Conservation (phyloP, 129 eudicot genomes). For the Ambrosia artemisiifolia region DNA sequence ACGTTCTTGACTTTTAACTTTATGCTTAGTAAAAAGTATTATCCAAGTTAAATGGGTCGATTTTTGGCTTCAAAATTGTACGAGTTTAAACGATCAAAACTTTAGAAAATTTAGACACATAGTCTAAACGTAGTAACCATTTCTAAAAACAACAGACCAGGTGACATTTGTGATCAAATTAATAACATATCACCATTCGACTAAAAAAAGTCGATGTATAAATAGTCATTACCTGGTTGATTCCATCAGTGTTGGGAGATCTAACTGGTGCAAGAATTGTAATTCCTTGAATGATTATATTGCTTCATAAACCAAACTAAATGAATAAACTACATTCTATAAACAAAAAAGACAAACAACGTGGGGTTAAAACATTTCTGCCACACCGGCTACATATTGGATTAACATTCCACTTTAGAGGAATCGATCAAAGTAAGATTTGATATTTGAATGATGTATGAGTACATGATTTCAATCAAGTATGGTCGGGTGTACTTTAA, state of each 20-base stretch:
- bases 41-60: not conserved
- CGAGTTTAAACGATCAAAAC: not conserved
- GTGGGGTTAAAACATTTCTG: not conserved
- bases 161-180: not conserved
- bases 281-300: conserved; percentile 67
- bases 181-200: not conserved
- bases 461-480: conserved; percentile 67
- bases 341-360: not conserved
- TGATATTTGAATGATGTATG: conserved; percentile 60
- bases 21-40: not conserved
- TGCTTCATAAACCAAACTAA: conserved; percentile 43
- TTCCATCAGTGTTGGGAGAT: conserved; percentile 93
- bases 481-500: conserved; percentile 73
- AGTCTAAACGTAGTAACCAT: not conserved
- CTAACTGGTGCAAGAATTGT: conserved; percentile 82
- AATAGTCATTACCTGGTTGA: conserved; percentile 62
- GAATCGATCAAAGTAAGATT: conserved; percentile 71
- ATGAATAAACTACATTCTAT: not conserved
- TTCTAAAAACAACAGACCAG: not conserved
- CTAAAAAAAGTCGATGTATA: not conserved
- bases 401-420: conserved; percentile 87
- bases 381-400: conserved; percentile 85
- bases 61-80: not conserved
- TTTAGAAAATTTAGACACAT: not conserved
- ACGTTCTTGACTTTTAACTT: conserved; percentile 34